Base-by-base conservation (phyloP, 2,329 filamentous ascomycete species). In the Stachybotrys chartarum region DNA sequence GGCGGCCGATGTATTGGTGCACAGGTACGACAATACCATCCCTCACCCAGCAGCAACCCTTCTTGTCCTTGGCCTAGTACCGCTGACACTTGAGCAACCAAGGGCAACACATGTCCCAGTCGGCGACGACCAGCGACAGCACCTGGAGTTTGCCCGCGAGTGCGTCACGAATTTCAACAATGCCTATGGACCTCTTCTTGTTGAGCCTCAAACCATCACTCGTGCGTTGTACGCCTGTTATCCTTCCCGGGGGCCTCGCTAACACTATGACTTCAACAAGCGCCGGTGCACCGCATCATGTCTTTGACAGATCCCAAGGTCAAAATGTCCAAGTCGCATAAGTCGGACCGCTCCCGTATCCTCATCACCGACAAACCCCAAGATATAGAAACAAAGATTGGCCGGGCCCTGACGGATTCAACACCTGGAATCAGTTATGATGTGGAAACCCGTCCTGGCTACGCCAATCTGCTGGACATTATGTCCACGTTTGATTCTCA, bases 321-420 rank as follows among this genome's bases (percentile, higher is more conserved):
- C 53, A 99, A 99, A 69, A 99, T 99, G 94, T 96, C 91, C 55
- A 99, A 99, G 72, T 96, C 91, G 1, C 81, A 91, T 63, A 67
- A 78, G 0, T 83, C 88, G 61, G 78, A 81, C 3, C 82, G 81
- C 52, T 95, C 91, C 7, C 82, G 91, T 17, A 95, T 99, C 62
- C 75, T 94, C 12, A 83, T 99, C 57, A 96, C 87, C 2, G 90
- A 97, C 63, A 71, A 77, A 0, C 74, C 81, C 1, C 72, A 80
- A 0, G 75, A 78, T 3, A 92, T 97, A 58, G 71, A 74, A 18
- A 71, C 72, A 50, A 96, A 96, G 68, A 75, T 97, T 60, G 83
- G 78, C 60, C 72, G 75, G 7, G 90, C 94, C 7, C 68, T 91
- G 35, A 97, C 94, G 1, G 94, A 99, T 70, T 87, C 83, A 0